These are phyloP conservation scores for Phytopythium oedochilum DNA, from an alignment of 352 stramenopile genomes.

Conservation along the genomic window DNA sequence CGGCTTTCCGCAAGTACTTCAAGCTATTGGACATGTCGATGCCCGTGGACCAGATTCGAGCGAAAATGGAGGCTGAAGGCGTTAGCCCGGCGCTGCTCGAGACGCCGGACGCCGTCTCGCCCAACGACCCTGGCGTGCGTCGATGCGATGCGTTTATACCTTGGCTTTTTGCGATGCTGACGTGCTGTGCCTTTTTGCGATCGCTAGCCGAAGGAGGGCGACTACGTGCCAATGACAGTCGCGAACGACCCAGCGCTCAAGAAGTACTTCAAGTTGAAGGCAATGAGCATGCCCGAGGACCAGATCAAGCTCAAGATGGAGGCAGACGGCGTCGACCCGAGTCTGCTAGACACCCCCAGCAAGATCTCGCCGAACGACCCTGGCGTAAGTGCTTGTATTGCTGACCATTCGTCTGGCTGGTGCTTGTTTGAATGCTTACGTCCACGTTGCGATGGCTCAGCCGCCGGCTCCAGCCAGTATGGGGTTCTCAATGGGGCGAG, in stretches of 20 bases:
- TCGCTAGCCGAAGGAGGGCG: constrained; percentile 55
- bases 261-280: constrained; percentile 87
- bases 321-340: constrained; percentile 62
- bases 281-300: constrained; percentile 73
- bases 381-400: constrained; percentile 40
- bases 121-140: constrained; percentile 73
- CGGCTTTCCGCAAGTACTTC: constrained; percentile 76
- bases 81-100: constrained; percentile 59
- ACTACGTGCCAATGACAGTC: constrained; percentile 66
- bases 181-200: constrained; percentile 3
- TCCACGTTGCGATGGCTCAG: background rate
- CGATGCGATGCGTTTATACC: background rate
- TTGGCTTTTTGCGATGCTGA: background rate
- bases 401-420: background rate
- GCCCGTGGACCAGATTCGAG: constrained; percentile 73
- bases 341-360: constrained; percentile 57
- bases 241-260: constrained; percentile 74
- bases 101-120: constrained; percentile 60
- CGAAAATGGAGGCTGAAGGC: constrained; percentile 75
- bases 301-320: constrained; percentile 89
- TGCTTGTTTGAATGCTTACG: background rate
- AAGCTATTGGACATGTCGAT: constrained; percentile 80
- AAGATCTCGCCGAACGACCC: constrained; percentile 73
- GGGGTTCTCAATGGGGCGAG: background rate
- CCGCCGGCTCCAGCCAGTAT: background rate